These are phyloP conservation scores for Brassica balearica DNA, from an alignment of 441 rosid genomes.

Conservation along the genomic window DNA sequence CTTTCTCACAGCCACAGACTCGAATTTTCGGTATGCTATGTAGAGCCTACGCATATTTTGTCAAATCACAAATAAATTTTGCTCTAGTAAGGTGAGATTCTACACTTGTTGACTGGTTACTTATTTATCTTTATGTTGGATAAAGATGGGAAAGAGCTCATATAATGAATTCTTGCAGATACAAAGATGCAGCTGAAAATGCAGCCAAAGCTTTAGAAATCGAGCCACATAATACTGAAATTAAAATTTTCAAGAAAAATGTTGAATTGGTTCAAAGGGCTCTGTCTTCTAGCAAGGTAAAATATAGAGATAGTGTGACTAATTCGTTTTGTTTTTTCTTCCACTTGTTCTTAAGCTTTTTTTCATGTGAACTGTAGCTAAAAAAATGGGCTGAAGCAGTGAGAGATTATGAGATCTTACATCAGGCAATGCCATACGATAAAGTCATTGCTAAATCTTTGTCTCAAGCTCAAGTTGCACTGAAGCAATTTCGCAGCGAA, in stretches of 20 bases:
- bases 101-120: not conserved
- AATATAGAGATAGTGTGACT: not conserved
- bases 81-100: not conserved
- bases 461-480: conserved; percentile 22
- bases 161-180: not conserved
- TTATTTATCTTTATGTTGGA: not conserved
- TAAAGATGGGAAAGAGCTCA: not conserved
- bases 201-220: not conserved
- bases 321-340: not conserved
- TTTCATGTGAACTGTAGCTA: conserved; percentile 10
- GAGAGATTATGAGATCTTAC: conserved; percentile 5
- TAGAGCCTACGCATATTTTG: not conserved
- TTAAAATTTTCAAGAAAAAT: not conserved
- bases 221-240: conserved; percentile 5
- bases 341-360: not conserved
- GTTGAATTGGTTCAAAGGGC: conserved; percentile 7
- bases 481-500: not conserved
- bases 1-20: not conserved
- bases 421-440: not conserved
- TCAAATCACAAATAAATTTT: not conserved
- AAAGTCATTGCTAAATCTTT: conserved; percentile 12
- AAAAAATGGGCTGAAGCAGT: conserved; percentile 19
- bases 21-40: no score
- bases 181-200: not conserved
- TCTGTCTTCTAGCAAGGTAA: not conserved